Evolutionary conservation across 2,329 filamentous ascomycete species (phyloP), one percentile per base, ranked within the genome.

Genomic region (Nectriaceae sp.): DNA sequence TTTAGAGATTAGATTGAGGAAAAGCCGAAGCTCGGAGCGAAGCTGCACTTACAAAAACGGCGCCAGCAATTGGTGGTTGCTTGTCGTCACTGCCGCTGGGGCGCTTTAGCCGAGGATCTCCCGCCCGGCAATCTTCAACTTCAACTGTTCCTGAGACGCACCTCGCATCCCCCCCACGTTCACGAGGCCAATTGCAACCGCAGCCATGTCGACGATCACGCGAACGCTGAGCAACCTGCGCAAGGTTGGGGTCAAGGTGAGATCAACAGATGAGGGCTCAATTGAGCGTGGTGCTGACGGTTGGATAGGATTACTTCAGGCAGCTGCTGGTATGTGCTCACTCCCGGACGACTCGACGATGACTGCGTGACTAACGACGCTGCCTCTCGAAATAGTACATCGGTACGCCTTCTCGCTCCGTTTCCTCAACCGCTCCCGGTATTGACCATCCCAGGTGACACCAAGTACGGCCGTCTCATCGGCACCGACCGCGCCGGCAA

Each of bases 401-500:
- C 56, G 80, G 79, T 80, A 76, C 49, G 68, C 8, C 38, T 36
- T 11, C 3, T 18, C 19, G 26, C 4, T 6, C 11, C n/a, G 6
- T 15, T 11, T 15, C 1, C n/a, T n/a, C n/a, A n/a, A n/a, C n/a
- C n/a, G n/a, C n/a, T n/a, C n/a, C n/a, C n/a, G n/a, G n/a, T n/a
- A 31, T 2, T 4, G 2, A 1, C 5, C 18, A 1, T 52, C 63
- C 13, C 68, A 94, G 92, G 93, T 77, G 94, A 99, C 75, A 99
- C 94, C 73, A 99, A 99, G 78, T 85, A 88, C 67, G 95, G 94
- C 65, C 85, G 83, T 37, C 79, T 96, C 60, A 83, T 99, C 59
- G 94, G 87, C 63, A 82, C 76, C 65, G 94, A 99, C 77, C 84
- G 85, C 71, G 95, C 86, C 69, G 95, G 94, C 72, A 99, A 99